Conservation (phyloP, 139 green algal species). For the Chara braunii region DNA sequence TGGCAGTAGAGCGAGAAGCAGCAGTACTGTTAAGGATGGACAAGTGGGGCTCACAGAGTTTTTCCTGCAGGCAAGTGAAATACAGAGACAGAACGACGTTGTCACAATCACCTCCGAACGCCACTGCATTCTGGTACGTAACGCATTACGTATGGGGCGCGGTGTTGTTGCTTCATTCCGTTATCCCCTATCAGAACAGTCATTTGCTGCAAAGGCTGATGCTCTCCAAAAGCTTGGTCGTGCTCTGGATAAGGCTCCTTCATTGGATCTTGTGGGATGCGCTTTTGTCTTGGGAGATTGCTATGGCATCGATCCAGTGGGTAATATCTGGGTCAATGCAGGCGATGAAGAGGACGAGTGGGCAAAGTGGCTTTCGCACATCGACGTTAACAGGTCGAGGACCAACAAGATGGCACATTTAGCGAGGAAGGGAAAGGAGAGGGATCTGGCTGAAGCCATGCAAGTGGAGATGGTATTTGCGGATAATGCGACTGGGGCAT, state of each 20-base stretch:
- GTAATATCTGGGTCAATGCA: conserved; percentile 12
- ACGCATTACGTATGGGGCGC: conserved; percentile 23
- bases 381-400: not conserved
- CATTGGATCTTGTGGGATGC: conserved; percentile 9
- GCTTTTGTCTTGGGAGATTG: conserved; percentile 6
- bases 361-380: not conserved
- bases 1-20: no score
- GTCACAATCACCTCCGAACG: conserved; percentile 4
- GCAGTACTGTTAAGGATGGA: no score
- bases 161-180: conserved; percentile 8
- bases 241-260: conserved; percentile 1
- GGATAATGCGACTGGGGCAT: not conserved
- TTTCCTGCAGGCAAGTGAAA: conserved; percentile 13
- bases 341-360: conserved; percentile 3
- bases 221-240: not conserved
- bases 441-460: conserved; percentile 9
- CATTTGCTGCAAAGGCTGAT: not conserved
- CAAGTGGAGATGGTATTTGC: conserved; percentile 35
- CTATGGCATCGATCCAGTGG: conserved; percentile 7
- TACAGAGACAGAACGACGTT: conserved; percentile 16
- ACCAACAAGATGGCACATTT: not conserved
- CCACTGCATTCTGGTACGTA: conserved; percentile 9
- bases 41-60: conserved; percentile 9
- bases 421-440: not conserved
- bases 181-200: not conserved